These are phyloP conservation scores for Kodamaea fungicola DNA, from an alignment of 1,139 yeast genomes.

Conservation along the genomic window DNA sequence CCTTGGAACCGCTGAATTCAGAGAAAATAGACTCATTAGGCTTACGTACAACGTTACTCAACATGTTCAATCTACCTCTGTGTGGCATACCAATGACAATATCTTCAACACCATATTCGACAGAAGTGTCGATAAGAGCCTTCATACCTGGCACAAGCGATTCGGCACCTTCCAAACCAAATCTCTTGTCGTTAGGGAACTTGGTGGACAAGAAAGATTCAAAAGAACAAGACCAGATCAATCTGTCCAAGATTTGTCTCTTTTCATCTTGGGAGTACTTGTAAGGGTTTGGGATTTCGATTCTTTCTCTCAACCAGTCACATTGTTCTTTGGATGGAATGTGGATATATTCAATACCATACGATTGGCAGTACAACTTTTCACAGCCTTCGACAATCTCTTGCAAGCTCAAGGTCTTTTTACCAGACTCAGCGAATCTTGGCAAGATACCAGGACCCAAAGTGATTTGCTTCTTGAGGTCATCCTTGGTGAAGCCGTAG, in stretches of 20 bases:
- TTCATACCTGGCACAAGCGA: constrained; percentile 95
- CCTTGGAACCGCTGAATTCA: constrained; percentile 89
- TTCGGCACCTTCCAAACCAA: constrained; percentile 98
- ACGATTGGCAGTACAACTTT: constrained; percentile 77
- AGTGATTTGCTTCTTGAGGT: constrained; percentile 76
- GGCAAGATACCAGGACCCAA: constrained; percentile 98
- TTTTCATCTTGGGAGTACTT: constrained; percentile 84
- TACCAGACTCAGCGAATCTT: constrained; percentile 72
- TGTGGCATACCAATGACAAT: constrained; percentile 99
- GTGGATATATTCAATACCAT: constrained; percentile 95
- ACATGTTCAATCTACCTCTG: constrained; percentile 97
- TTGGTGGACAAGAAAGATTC: constrained; percentile 90
- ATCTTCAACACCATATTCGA: constrained; percentile 91
- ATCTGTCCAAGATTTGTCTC: constrained; percentile 92
- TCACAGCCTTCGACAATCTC: constrained; percentile 81
- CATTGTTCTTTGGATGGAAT: constrained; percentile 94
- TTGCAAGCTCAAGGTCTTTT: constrained; percentile 62
- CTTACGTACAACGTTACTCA: constrained; percentile 96
- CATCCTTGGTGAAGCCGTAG: constrained; percentile 86
- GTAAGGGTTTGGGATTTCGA: constrained; percentile 89
- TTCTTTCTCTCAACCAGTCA: constrained; percentile 97
- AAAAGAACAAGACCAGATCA: constrained; percentile 94
- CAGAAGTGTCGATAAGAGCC: constrained; percentile 90
- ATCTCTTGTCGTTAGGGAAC: constrained; percentile 98
- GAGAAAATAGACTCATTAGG: constrained; percentile 97